phyloP scores from a whole-genome alignment of 164 flowering plant species.

The Saururus chinensis region DNA sequence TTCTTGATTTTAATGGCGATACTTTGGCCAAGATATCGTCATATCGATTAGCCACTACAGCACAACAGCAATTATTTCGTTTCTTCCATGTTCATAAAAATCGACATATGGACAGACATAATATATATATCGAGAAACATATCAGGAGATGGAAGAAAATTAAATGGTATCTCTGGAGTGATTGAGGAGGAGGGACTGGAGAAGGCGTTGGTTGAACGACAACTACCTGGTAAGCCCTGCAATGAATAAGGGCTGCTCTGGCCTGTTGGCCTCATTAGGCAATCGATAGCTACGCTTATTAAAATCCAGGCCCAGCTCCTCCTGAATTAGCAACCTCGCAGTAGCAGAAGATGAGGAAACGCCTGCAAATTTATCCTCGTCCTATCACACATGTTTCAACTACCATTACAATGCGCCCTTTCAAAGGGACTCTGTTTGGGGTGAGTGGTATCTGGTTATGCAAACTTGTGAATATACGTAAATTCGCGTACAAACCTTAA shows the following conservation, averaged over 20 bases:
- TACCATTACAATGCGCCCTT: too few relatives aligned
- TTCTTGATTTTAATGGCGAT: too few relatives aligned
- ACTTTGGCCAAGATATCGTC: too few relatives aligned
- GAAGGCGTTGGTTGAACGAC: constrained; percentile 3
- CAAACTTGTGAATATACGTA: too few relatives aligned
- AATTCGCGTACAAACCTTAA: too few relatives aligned
- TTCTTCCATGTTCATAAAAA: too few relatives aligned
- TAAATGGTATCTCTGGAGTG: background rate
- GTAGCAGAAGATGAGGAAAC: constrained; percentile 1
- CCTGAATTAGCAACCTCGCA: background rate
- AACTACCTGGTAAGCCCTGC: background rate
- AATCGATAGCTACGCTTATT: background rate
- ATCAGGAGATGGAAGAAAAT: background rate
- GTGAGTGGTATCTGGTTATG: too few relatives aligned
- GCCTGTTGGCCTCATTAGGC: background rate
- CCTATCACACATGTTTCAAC: too few relatives aligned
- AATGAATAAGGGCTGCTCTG: constrained; percentile 2
- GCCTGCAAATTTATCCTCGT: background rate
- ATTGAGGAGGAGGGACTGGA: background rate
- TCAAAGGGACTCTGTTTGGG: too few relatives aligned
- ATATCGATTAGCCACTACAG: too few relatives aligned
- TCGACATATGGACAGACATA: too few relatives aligned
- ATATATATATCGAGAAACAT: background rate
- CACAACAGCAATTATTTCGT: too few relatives aligned
- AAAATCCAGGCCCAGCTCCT: constrained; percentile 1